Evolutionary conservation across 2,329 filamentous ascomycete species (phyloP), one percentile per base, ranked within the genome.

Genomic region (Xylariaceae sp.): DNA sequence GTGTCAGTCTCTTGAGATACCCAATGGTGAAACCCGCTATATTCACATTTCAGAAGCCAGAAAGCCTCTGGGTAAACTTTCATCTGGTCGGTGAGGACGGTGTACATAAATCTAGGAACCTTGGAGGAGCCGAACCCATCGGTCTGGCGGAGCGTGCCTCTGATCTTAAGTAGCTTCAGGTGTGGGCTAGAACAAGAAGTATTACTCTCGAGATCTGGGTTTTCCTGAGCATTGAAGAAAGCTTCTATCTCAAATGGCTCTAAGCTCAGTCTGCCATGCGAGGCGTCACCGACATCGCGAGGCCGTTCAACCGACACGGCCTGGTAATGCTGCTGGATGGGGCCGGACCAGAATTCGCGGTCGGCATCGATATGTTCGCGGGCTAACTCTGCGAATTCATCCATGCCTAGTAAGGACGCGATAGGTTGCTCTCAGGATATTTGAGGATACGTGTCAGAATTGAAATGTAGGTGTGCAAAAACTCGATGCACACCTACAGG

Each of bases 21-120:
- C 37, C 53, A 56, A 38, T 53, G 47, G 32, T 56, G 55, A 29
- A 55, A 56, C 4, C 55, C 55, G 19, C 56, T 53, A 38, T 56
- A 56, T 17, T 54, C 51, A 36, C 47, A 49, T 13, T 46, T 49
- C 8, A 57, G 22, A n/a, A 57, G 52, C 43, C 55, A 58, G 4
- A 57, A 41, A 11, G 49, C 55, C 15, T 48, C 44, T 12, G 50
- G 44, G 24, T 52, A 42, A 29, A 53, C 50, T 4, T 42, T 37
- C 51, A 57, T 55, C 4, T 33, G 28, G 29, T 53, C 47, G 30
- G 56, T 48, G 8, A 58, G 47, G 6, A 26, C 11, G 22, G 22
- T 6, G 11, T 26, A 26, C 22, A 26, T 6, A 3, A 34, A 34
- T 4, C 54, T 44, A 31, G 56, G 56, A 11, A 47, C 41, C 26